phyloP scores from a whole-genome alignment of 345 rosid genomes.

The Hirschfeldia incana region DNA sequence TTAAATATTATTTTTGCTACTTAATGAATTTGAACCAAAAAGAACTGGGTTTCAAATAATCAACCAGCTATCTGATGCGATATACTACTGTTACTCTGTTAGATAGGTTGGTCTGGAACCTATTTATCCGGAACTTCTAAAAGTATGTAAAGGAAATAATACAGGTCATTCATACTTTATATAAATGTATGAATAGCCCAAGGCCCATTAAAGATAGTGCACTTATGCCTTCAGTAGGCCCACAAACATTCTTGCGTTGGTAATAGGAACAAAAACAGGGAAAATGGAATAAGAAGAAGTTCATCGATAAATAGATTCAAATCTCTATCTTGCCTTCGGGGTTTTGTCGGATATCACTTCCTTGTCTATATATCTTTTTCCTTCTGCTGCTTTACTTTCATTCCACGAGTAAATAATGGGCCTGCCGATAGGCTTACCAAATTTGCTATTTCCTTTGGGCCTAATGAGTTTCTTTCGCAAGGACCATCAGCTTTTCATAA shows the following conservation, averaged over 20 bases:
- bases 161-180: background rate
- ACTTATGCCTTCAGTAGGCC: background rate
- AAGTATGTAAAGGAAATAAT: background rate
- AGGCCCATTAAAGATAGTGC: slow-evolving; percentile 10
- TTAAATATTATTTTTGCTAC: background rate
- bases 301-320: background rate
- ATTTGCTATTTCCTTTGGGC: too few species aligned
- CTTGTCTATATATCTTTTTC: background rate
- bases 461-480: too few species aligned
- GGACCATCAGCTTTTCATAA: too few species aligned
- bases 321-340: too few species aligned
- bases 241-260: background rate
- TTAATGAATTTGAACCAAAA: background rate
- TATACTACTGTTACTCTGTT: too few species aligned
- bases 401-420: too few species aligned
- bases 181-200: background rate
- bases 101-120: background rate
- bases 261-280: background rate
- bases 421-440: too few species aligned
- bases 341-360: too few species aligned
- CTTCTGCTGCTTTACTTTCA: too few species aligned
- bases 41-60: background rate
- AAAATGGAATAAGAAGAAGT: background rate
- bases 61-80: background rate
- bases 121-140: background rate